Conservation (phyloP, 2,329 filamentous ascomycete species). For the Ilyonectria sp. region DNA sequence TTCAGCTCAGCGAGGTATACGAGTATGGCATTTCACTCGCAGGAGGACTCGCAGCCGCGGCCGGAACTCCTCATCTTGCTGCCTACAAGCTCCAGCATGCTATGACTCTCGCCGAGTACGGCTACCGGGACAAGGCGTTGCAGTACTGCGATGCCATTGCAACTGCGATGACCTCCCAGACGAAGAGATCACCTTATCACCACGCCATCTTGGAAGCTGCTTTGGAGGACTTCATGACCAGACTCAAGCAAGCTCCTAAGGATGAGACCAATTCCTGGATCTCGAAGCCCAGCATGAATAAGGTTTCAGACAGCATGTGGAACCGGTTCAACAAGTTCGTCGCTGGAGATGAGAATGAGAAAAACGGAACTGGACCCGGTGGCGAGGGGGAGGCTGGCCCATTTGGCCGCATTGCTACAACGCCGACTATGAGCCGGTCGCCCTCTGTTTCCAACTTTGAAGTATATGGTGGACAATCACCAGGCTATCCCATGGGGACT, state of each 20-base stretch:
- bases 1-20: conserved; percentile 96
- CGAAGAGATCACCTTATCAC: conserved; percentile 89
- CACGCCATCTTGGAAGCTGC: conserved; percentile 80
- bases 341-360: conserved; percentile 89
- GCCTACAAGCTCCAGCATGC: conserved; percentile 95
- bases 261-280: conserved; percentile 91
- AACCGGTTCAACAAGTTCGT: conserved; percentile 98
- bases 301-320: conserved; percentile 91
- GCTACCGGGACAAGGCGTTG: conserved; percentile 85
- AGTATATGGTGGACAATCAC: conserved; percentile 73
- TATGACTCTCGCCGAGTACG: conserved; percentile 85
- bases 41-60: conserved; percentile 63
- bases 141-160: conserved; percentile 92
- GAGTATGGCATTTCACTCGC: conserved; percentile 89
- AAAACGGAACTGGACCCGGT: conserved; percentile 75
- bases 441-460: conserved; percentile 82
- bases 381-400: conserved; percentile 78
- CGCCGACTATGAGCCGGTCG: conserved; percentile 81
- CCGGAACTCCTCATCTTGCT: conserved; percentile 84
- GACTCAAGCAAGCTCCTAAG: conserved; percentile 88
- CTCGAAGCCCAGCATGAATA: conserved; percentile 94
- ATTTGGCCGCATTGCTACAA: conserved; percentile 85
- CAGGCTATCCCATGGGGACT: conserved; percentile 49
- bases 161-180: conserved; percentile 82
- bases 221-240: conserved; percentile 86